Percentiles rank a stretch among this genome's conserved stretches.
phyloP scores from a whole-genome alignment of 805 yeast species.

The Spathaspora passalidarum region DNA sequence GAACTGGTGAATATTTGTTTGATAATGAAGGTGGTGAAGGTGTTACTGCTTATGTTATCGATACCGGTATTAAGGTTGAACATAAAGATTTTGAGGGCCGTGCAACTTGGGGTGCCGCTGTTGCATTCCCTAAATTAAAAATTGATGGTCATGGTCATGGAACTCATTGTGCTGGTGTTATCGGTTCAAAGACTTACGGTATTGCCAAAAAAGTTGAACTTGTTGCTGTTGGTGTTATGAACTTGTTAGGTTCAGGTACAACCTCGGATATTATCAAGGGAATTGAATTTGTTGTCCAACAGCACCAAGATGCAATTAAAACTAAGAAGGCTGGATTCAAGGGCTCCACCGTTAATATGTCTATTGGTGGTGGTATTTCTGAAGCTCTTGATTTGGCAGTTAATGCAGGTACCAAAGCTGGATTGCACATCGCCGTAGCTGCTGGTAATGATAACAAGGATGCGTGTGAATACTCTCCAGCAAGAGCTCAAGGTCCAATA shows the following conservation, averaged over 20 bases:
- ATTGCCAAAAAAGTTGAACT: constrained; percentile 61
- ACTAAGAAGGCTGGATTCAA: constrained; percentile 41
- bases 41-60: constrained; percentile 75
- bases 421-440: constrained; percentile 59
- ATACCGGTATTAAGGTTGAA: constrained; percentile 69
- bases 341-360: constrained; percentile 63
- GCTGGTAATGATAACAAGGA: constrained; percentile 63
- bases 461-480: constrained; percentile 60
- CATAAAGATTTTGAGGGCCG: constrained; percentile 67
- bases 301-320: constrained; percentile 28
- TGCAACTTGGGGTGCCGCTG: constrained; percentile 49
- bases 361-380: constrained; percentile 57
- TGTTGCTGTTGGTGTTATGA: constrained; percentile 43
- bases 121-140: constrained; percentile 33
- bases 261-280: constrained; percentile 43
- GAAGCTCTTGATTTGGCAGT: constrained; percentile 57
- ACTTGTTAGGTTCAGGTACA: constrained; percentile 36
- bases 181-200: constrained; percentile 78
- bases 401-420: constrained; percentile 55
- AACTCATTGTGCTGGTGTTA: constrained; percentile 88
- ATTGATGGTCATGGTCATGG: constrained; percentile 83
- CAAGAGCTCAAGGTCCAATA: constrained; percentile 53
- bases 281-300: constrained; percentile 36
- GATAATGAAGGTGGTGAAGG: constrained; percentile 42
- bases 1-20: constrained; percentile 24